Percentiles rank a stretch among this genome's conserved stretches.
Conservation (phyloP, 495 filamentous ascomycete genomes). For the Penicillium psychrofluorescens region DNA sequence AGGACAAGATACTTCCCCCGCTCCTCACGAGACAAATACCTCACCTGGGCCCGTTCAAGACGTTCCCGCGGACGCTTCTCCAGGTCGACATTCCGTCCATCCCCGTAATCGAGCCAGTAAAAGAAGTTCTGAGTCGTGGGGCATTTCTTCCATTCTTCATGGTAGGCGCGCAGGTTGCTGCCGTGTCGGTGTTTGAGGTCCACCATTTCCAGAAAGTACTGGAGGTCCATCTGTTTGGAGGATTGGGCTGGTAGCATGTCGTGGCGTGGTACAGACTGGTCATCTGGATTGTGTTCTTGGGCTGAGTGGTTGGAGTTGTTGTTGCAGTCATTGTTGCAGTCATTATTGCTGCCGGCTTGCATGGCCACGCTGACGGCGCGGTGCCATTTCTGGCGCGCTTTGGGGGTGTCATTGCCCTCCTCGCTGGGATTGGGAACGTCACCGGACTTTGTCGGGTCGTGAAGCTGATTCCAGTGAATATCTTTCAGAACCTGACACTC, state of each 20-base stretch:
- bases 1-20: constrained; percentile 64
- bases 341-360: constrained; percentile 58
- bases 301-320: constrained; percentile 19
- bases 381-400: constrained; percentile 65
- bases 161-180: constrained; percentile 74
- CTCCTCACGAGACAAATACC: constrained; percentile 69
- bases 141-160: constrained; percentile 71
- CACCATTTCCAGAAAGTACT: constrained; percentile 92
- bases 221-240: constrained; percentile 75
- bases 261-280: no score
- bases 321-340: constrained; percentile 27
- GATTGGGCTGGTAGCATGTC: constrained; percentile 28
- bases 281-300: constrained; percentile 14
- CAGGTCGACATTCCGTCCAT: constrained; percentile 52
- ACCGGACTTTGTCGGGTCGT: no score
- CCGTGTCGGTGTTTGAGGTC: constrained; percentile 86
- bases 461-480: no score
- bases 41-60: constrained; percentile 61
- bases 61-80: constrained; percentile 54
- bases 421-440: no score
- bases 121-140: constrained; percentile 85
- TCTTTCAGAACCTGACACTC: no score
- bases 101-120: constrained; percentile 88
- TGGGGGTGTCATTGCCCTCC: no score
- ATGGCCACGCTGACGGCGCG: constrained; percentile 62